Evolutionary conservation across 164 flowering plant genomes (phyloP).

Genomic region (Liquidambar formosana): DNA sequence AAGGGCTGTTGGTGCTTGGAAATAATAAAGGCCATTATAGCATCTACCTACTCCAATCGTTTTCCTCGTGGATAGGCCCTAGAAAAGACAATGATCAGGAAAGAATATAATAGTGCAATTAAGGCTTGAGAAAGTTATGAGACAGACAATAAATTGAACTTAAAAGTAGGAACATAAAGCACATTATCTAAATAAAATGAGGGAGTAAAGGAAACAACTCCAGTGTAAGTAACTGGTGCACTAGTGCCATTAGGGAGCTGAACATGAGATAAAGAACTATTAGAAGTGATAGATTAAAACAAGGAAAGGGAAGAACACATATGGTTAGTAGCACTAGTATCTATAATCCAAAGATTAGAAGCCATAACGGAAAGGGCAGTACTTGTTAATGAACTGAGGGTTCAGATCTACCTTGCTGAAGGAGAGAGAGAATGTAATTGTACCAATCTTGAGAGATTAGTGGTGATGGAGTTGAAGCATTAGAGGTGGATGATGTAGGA

Average conservation of each 20-base stretch:
- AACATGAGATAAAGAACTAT: not conserved
- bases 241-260: not conserved
- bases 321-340: not conserved
- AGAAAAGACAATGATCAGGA: not conserved
- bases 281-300: not conserved
- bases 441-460: not conserved
- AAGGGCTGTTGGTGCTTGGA: not conserved
- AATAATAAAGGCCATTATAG: not conserved
- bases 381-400: not conserved
- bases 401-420: not conserved
- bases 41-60: not conserved
- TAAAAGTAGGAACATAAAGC: not conserved
- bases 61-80: not conserved
- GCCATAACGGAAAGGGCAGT: not conserved
- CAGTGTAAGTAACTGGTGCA: not conserved
- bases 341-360: not conserved
- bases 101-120: not conserved
- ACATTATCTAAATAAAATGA: not conserved
- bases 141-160: not conserved
- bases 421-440: not conserved
- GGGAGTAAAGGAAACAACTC: not conserved
- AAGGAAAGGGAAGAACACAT: constrained; percentile 1
- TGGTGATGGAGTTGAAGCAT: too few relatives aligned
- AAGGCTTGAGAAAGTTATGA: not conserved
- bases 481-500: too few relatives aligned